Conservation (phyloP, 2,329 filamentous ascomycete species). For the Graphium sp. region DNA sequence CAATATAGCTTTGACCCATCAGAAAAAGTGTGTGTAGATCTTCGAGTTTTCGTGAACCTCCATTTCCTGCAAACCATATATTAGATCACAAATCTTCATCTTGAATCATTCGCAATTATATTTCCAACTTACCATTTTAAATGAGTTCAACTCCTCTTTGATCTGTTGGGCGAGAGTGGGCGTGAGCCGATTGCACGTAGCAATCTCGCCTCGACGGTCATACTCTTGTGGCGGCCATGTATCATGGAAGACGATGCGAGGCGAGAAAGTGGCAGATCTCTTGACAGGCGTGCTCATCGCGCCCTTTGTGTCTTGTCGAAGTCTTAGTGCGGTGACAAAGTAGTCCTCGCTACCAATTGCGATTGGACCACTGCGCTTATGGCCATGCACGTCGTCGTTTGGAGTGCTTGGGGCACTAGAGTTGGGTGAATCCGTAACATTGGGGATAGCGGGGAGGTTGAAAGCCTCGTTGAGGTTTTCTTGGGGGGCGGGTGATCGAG, state of each 20-base stretch:
- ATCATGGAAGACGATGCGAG: constrained; percentile 85
- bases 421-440: constrained; percentile 59
- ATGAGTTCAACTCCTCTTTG: constrained; percentile 97
- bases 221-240: constrained; percentile 95
- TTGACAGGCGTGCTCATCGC: constrained; percentile 59
- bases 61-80: constrained; percentile 63
- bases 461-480: constrained; percentile 2
- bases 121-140: constrained; percentile 57
- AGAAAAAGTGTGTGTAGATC: constrained; percentile 99
- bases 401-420: constrained; percentile 83
- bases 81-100: constrained; percentile 16
- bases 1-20: constrained; percentile 26
- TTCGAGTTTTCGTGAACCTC: constrained; percentile 98
- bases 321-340: constrained; percentile 61
- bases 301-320: constrained; percentile 63
- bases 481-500: constrained; percentile 1
- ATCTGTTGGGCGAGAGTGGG: constrained; percentile 97
- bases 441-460: constrained; percentile 41
- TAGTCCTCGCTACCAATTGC: constrained; percentile 76
- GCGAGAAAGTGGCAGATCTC: constrained; percentile 64
- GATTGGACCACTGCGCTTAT: constrained; percentile 52
- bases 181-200: constrained; percentile 93
- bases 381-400: constrained; percentile 51
- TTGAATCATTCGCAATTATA: constrained; percentile 3
- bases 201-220: constrained; percentile 86